Evolutionary conservation across 441 rosid genomes (phyloP).

Genomic region (Lepidium campestre): DNA sequence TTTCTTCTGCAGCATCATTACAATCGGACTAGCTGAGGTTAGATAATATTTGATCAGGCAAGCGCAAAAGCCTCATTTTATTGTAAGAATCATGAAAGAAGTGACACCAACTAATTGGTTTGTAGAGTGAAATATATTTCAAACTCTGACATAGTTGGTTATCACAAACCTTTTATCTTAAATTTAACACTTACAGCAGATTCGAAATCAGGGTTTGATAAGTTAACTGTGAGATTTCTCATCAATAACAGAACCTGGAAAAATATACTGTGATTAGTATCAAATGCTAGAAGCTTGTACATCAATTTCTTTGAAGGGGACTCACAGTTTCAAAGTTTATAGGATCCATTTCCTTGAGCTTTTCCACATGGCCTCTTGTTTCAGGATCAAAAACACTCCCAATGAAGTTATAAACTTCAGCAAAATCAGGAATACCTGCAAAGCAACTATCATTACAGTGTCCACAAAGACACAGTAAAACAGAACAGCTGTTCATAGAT

Average conservation of each 20-base stretch:
- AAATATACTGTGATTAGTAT: not conserved
- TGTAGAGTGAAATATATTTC: not conserved
- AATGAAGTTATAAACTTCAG: slow-evolving; percentile 66
- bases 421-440: slow-evolving; percentile 57
- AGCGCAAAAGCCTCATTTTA: not conserved
- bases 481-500: not conserved
- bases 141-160: not conserved
- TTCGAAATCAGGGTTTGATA: slow-evolving; percentile 57
- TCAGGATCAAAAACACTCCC: slow-evolving; percentile 68
- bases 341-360: slow-evolving; percentile 75
- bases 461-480: not conserved
- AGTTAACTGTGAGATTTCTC: slow-evolving; percentile 60
- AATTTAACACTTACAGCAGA: slow-evolving; percentile 56
- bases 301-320: not conserved
- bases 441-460: slow-evolving; percentile 9
- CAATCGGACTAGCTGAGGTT: slow-evolving; percentile 33
- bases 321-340: slow-evolving; percentile 73
- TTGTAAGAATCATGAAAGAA: not conserved
- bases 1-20: slow-evolving; percentile 47
- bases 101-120: not conserved
- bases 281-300: not conserved
- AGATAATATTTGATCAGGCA: slow-evolving; percentile 9
- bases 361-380: slow-evolving; percentile 40
- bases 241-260: slow-evolving; percentile 60
- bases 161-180: not conserved